These are phyloP conservation scores for Planoprotostelium fungivorum DNA, from an alignment of 78 protist genomes.

Conservation along the genomic window DNA sequence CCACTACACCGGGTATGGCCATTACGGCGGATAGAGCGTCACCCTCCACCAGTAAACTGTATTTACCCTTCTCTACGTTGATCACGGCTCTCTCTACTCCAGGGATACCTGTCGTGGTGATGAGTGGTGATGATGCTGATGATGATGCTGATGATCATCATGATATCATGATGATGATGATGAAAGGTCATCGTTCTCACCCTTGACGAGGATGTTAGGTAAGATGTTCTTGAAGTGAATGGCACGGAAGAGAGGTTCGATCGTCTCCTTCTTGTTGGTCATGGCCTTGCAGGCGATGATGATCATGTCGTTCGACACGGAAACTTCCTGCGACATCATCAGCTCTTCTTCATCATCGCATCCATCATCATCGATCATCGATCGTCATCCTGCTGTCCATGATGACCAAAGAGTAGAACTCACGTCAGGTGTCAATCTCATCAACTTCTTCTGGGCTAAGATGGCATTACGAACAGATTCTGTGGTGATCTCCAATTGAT, in stretches of 20 bases:
- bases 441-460: slow-evolving; percentile 12
- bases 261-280: slow-evolving; percentile 11
- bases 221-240: slow-evolving; percentile 42
- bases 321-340: background rate
- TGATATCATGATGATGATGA: background rate
- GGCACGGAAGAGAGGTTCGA: slow-evolving; percentile 21
- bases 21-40: slow-evolving; percentile 60
- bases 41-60: slow-evolving; percentile 80
- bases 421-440: slow-evolving; percentile 46
- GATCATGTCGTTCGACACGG: background rate
- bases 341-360: background rate
- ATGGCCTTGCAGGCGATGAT: slow-evolving; percentile 1
- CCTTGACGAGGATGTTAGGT: slow-evolving; percentile 61
- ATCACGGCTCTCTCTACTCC: slow-evolving; percentile 83
- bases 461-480: slow-evolving; percentile 40
- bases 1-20: slow-evolving; percentile 59
- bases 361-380: background rate
- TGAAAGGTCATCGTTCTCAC: slow-evolving; percentile 6
- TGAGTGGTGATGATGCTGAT: slow-evolving; percentile 40
- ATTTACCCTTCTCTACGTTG: slow-evolving; percentile 27
- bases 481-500: slow-evolving; percentile 64
- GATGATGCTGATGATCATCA: background rate
- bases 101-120: slow-evolving; percentile 32
- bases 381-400: background rate
- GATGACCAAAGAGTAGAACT: too few species aligned